These are phyloP conservation scores for Stachybotrys chartarum DNA, from an alignment of 2,329 filamentous ascomycete species.

Conservation along the genomic window DNA sequence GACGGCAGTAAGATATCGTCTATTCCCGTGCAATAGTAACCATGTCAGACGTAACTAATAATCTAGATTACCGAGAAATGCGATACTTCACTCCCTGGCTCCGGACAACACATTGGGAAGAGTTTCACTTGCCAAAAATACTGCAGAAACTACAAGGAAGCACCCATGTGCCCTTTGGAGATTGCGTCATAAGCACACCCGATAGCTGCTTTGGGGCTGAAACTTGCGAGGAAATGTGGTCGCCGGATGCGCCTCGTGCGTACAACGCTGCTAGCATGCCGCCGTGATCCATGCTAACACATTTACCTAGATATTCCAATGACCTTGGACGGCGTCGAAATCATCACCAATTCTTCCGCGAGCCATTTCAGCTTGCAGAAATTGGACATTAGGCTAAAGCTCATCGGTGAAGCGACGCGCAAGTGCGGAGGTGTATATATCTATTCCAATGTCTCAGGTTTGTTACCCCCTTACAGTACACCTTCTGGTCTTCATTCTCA, in stretches of 20 bases:
- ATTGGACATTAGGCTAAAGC: background rate
- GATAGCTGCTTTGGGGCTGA: slow-evolving; percentile 27
- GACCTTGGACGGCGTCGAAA: slow-evolving; percentile 54
- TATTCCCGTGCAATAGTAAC: too few relatives aligned
- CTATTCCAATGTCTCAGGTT: slow-evolving; percentile 26
- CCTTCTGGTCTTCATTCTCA: too few relatives aligned
- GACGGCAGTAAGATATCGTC: too few relatives aligned
- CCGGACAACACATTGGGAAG: slow-evolving; percentile 21
- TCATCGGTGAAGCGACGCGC: background rate
- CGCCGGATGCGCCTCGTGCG: background rate
- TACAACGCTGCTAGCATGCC: slow-evolving; percentile 5
- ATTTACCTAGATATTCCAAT: slow-evolving; percentile 3
- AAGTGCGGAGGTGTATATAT: slow-evolving; percentile 54
- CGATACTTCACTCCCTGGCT: slow-evolving; percentile 31
- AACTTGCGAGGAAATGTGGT: slow-evolving; percentile 25
- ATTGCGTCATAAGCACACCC: slow-evolving; percentile 25
- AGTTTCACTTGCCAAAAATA: slow-evolving; percentile 24
- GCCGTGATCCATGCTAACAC: slow-evolving; percentile 19
- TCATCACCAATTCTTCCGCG: slow-evolving; percentile 53
- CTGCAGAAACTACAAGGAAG: slow-evolving; percentile 23
- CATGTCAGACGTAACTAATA: too few relatives aligned
- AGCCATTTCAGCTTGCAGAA: background rate
- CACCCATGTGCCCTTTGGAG: slow-evolving; percentile 28
- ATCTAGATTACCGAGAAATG: slow-evolving; percentile 22
- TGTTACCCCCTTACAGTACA: slow-evolving; percentile 53